Evolutionary conservation across 75 land plant genomes (phyloP), one percentile per base, ranked within the genome.

Genomic region (Pinus albicaulis): DNA sequence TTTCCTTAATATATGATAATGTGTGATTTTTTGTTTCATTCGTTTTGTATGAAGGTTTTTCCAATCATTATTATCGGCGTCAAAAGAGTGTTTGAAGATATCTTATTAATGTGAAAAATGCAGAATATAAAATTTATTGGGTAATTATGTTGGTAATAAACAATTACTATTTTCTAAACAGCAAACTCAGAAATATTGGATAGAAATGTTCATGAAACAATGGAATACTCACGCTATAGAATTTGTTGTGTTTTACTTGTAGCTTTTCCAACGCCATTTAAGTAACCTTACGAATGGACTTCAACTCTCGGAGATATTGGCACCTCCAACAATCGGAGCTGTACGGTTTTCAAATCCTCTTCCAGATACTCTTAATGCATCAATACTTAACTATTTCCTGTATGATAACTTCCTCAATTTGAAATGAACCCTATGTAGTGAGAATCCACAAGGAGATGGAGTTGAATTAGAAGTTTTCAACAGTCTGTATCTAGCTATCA

Each of bases 251-350:
- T 66, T 63, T 34, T 63, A 13, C 31, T 5, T 66, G 70, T 31
- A 66, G 70, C 7, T 17, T 66, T 36, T 66, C 38, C 70, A 66
- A 66, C 70, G 5, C 22, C 6, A 14, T 24, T 52, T 72, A 13
- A 72, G 48, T 56, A 72, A 48, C 25, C 31, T 86, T 59, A 19
- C 77, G 19, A 23, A 22, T 55, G 70, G 72, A 55, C 44, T 89
- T 10, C 82, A 89, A 73, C 25, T 86, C 38, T 77, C 80, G 76
- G 57, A 75, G 72, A 15, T 86, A 28, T 81, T 89, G 71, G 82
- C 91, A 19, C 88, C 91, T 48, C 86, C 91, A 41, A 86, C 91
- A 24, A 79, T 71, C 65, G 91, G 80, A 76, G 88, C 79, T 78
- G 91, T 89, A 85, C 48, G 58, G 20, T 17, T 66, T 17, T 65